Base-by-base conservation (phyloP, 805 yeast genomes). In the fission yeast (Schizosaccharomyces pombe) region DNA sequence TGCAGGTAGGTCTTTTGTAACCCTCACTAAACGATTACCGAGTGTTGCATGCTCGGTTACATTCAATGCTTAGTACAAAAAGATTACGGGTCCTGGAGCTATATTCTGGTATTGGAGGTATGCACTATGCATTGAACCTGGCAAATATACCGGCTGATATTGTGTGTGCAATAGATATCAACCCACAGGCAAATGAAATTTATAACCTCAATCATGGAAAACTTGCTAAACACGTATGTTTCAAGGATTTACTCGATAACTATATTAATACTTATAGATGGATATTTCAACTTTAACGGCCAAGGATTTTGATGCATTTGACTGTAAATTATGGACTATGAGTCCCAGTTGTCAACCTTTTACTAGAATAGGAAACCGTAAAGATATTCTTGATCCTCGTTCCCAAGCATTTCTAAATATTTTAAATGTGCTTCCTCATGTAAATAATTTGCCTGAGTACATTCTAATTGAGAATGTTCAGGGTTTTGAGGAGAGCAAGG, bases 101-200 rank as follows among this genome's bases (percentile, higher is more conserved):
- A n/a, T 43, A 43, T 43, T 43, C 49, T 43, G 49, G 49, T 5
- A 43, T 43, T 43, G 49, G 49, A 12, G 49, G 49, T 9, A 43
- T 43, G 49, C 49, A 43, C 11, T 43, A 22, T 22, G 49, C 49
- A 22, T 43, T 43, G 26, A 19, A 43, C 8, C 6, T n/a, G 9
- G 6, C 30, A 26, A 43, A 43, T n/a, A 24, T 43, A 43, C 14
- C 28, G 11, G 19, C 26, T 29, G 30, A 43, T 14, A n/a, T 43
- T 16, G 49, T 43, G 5, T 43, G 28, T 8, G 49, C 49, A n/a
- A 26, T 43, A 22, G 49, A 43, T 43, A 43, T 43, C 5, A 43
- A 43, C 26, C 49, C 49, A n/a, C 49, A 22, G 8, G 49, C 49
- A 16, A 43, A 43, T 26, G 14, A 6, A 24, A 9, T 43, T n/a